These are phyloP conservation scores for Chenopodium berlandieri DNA, from an alignment of 148 eudicot species.

Conservation along the genomic window DNA sequence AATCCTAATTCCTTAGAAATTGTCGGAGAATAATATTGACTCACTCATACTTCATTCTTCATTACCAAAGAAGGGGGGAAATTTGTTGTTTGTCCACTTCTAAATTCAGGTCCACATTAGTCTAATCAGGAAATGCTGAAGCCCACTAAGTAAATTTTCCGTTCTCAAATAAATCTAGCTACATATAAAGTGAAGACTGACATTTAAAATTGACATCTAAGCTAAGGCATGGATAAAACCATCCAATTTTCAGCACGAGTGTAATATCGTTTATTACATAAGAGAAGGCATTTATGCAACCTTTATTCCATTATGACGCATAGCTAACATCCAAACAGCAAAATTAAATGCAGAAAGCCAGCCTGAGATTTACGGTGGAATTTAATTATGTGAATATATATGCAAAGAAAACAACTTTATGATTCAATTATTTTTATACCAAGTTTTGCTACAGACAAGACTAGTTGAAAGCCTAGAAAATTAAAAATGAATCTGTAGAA, in stretches of 20 bases:
- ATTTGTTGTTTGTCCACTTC: conserved; percentile 4
- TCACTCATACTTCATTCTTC: neutral
- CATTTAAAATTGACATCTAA: conserved; percentile 5
- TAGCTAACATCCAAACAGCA: conserved; percentile 13
- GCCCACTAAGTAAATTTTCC: neutral
- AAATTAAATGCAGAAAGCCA: conserved; percentile 19
- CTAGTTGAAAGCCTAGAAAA: neutral
- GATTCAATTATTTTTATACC: neutral
- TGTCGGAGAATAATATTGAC: neutral
- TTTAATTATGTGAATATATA: neutral
- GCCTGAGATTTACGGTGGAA: neutral
- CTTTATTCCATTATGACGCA: neutral
- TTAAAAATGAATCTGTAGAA: neutral
- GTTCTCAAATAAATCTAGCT: neutral
- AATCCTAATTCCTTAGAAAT: neutral
- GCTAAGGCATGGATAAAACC: neutral
- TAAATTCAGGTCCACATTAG: conserved; percentile 18
- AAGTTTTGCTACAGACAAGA: neutral
- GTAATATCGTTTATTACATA: neutral
- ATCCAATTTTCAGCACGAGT: conserved; percentile 3
- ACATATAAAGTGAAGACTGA: neutral
- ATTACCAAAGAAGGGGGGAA: neutral
- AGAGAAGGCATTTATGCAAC: conserved; percentile 10
- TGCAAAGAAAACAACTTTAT: neutral
- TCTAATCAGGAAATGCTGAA: conserved; percentile 20